Evolutionary conservation across 2,329 filamentous ascomycete genomes (phyloP), one percentile per base, ranked within the genome.

Genomic region (Xylaria arbuscula): DNA sequence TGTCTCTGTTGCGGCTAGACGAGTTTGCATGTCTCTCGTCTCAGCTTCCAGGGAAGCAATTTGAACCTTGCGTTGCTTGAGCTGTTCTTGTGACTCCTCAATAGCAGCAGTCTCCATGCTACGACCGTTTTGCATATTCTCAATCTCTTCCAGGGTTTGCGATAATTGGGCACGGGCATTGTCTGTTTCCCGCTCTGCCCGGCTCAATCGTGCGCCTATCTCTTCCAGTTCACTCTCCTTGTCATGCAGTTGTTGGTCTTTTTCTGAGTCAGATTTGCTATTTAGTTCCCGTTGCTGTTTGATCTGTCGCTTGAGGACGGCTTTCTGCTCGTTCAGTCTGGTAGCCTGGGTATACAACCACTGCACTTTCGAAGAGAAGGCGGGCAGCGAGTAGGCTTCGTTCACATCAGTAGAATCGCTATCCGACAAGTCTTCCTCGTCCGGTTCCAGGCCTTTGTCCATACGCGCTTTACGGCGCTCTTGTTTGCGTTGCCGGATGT

Each of bases 221-320:
- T 82, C 80, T 42, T 88, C 83, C 7, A 92, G 77, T 72, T 90
- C 86, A 17, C 86, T 84, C 62, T 85, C 82, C 73, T 88, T 89
- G 56, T 83, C 79, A 28, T 86, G 83, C n/a, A 92, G 78, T 70
- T 92, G 87, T 48, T 86, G 86, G 73, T 92, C 90, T 75, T 90
- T 89, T 69, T 90, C 86, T 22, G 88, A 85, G 72, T 97, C 93
- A 0, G 93, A 94, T 76, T 94, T 94, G 82, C 87, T 94, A 81
- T 97, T 97, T 66, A 98, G 87, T 76, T 97, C 93, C 67, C 94
- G 92, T 81, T 98, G 95, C 78, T 98, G 94, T 81, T 97, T 95
- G 76, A 98, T 95, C 79, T 98, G 94, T 51, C 94, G 89, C 76
- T 95, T 92, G 9, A 98, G 86, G 24, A 97, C 94, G 57, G 89